These are phyloP conservation scores for Epicoccum sorghinum DNA, from an alignment of 2,329 filamentous ascomycete genomes.

Conservation along the genomic window DNA sequence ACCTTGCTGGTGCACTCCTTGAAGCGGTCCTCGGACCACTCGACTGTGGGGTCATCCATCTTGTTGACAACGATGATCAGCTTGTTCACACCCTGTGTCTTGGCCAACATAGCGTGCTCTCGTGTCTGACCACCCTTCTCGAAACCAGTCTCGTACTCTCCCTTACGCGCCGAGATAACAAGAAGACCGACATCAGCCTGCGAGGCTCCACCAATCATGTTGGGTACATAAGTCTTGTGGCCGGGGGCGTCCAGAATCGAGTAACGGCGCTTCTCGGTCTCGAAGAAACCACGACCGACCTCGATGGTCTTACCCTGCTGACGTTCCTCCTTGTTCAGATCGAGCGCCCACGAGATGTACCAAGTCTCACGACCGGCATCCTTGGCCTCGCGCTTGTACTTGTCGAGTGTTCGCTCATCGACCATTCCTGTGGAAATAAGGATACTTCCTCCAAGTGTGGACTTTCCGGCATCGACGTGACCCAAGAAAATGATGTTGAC, in stretches of 20 bases:
- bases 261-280: conserved; percentile 95
- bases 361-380: conserved; percentile 95
- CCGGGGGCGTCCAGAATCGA: conserved; percentile 96
- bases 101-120: conserved; percentile 96
- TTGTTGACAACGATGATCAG: conserved; percentile 90
- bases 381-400: conserved; percentile 90
- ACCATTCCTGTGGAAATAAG: conserved; percentile 97
- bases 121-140: conserved; percentile 95
- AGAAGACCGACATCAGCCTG: conserved; percentile 74
- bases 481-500: conserved; percentile 98
- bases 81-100: conserved; percentile 98
- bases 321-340: conserved; percentile 95
- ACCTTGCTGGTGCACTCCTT: conserved; percentile 93
- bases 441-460: conserved; percentile 91
- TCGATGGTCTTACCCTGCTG: conserved; percentile 98
- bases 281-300: conserved; percentile 89
- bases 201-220: conserved; percentile 93
- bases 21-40: conserved; percentile 93
- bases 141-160: conserved; percentile 98
- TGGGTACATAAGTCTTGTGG: conserved; percentile 97
- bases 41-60: conserved; percentile 97
- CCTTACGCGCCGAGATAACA: conserved; percentile 95
- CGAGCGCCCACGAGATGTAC: conserved; percentile 98
- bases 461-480: conserved; percentile 98
- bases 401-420: conserved; percentile 97